Percentiles rank a stretch among this genome's conserved stretches.
phyloP scores from a whole-genome alignment of 305 asterid species.

The Caryopteris hybrid region DNA sequence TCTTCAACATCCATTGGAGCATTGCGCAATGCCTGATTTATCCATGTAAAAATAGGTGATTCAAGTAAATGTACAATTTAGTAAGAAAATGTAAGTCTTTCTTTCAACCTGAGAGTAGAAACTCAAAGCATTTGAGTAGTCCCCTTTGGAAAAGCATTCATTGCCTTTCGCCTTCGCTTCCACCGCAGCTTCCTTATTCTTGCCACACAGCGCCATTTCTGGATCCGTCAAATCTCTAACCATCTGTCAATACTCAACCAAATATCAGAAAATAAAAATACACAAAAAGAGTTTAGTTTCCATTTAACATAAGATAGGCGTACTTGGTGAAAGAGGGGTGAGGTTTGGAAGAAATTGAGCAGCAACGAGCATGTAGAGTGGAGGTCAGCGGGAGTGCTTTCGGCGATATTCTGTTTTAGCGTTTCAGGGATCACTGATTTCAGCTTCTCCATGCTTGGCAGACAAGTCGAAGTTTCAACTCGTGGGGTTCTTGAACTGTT shows the following conservation, averaged over 20 bases:
- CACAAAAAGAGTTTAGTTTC: background rate
- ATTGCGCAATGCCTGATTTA: conserved; percentile 65
- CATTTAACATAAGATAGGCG: background rate
- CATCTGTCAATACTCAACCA: conserved; percentile 35
- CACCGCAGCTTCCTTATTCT: conserved; percentile 62
- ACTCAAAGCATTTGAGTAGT: conserved; percentile 52
- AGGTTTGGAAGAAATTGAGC: conserved; percentile 47
- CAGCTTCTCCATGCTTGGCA: conserved; percentile 68
- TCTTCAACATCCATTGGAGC: conserved; percentile 64
- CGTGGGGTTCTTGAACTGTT: background rate
- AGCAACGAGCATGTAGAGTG: conserved; percentile 58
- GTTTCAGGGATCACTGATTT: conserved; percentile 56
- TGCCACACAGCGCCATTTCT: conserved; percentile 56
- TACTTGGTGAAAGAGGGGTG: conserved; percentile 78
- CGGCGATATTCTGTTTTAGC: conserved; percentile 41
- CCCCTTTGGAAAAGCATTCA: conserved; percentile 63
- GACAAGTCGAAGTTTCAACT: background rate
- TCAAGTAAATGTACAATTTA: background rate
- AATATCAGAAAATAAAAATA: conserved; percentile 2
- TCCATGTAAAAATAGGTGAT: conserved; percentile 23
- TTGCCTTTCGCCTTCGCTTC: conserved; percentile 74
- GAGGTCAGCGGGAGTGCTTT: conserved; percentile 44
- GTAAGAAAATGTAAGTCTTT: background rate
- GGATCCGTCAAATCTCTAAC: conserved; percentile 73
- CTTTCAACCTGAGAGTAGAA: conserved; percentile 67